These are phyloP conservation scores for Leccinum subgranulosum DNA, from an alignment of 768 basidiomycete species.

Conservation along the genomic window DNA sequence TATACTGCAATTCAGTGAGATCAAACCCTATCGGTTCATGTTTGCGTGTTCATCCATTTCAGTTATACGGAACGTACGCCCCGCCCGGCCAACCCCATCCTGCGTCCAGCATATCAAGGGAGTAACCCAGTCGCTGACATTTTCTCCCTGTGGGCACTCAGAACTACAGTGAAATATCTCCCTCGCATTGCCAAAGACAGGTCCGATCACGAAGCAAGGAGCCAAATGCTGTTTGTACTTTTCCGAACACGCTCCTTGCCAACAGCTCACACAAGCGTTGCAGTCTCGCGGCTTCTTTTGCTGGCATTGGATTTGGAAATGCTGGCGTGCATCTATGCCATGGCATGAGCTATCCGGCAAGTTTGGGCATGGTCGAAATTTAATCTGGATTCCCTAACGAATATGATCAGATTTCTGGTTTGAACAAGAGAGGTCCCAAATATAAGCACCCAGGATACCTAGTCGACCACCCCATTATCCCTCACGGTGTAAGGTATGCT, in stretches of 20 bases:
- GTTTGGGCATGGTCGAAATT: conserved; percentile 16
- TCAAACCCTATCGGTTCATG: neutral
- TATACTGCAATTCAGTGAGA: conserved; percentile 90
- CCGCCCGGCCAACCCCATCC: conserved; percentile 84
- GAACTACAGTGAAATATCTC: conserved; percentile 83
- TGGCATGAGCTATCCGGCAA: conserved; percentile 83
- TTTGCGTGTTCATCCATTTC: conserved; percentile 5
- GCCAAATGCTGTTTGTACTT: conserved; percentile 79
- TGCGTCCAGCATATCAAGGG: conserved; percentile 91
- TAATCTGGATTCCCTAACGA: neutral
- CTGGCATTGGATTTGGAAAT: conserved; percentile 94
- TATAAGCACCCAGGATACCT: conserved; percentile 90
- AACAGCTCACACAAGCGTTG: neutral
- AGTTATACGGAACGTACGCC: conserved; percentile 92
- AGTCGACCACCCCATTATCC: conserved; percentile 85
- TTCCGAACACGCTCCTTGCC: neutral
- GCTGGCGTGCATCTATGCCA: conserved; percentile 91
- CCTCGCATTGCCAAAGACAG: conserved; percentile 80
- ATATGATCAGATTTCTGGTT: conserved; percentile 69
- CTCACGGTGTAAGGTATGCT: conserved; percentile 77
- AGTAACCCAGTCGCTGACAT: conserved; percentile 94
- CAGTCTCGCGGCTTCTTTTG: conserved; percentile 89
- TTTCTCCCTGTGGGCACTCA: conserved; percentile 92
- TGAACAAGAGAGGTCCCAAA: conserved; percentile 93
- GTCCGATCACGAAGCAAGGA: conserved; percentile 78